phyloP scores from a whole-genome alignment of 371 early-diverging fungal genomes.

The Batkoa obscura region DNA sequence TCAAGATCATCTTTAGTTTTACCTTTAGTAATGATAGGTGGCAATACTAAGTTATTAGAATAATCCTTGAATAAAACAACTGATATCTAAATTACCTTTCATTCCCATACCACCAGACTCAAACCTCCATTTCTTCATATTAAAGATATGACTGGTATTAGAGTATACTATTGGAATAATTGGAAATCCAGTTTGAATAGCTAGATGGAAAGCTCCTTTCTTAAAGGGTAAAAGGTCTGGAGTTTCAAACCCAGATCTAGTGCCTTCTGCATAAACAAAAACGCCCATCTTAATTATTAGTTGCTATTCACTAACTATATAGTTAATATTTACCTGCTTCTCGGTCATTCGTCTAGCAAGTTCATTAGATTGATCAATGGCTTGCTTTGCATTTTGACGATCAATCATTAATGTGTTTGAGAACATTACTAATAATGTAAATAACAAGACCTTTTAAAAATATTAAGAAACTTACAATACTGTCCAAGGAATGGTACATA shows the following conservation, averaged over 20 bases:
- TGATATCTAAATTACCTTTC: slow-evolving; percentile 24
- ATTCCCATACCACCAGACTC: slow-evolving; percentile 45
- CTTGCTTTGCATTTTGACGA: slow-evolving; percentile 59
- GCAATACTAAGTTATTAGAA: slow-evolving; percentile 26
- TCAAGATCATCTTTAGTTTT: slow-evolving; percentile 23
- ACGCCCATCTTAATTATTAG: slow-evolving; percentile 33
- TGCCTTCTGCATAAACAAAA: slow-evolving; percentile 89
- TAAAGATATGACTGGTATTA: slow-evolving; percentile 56
- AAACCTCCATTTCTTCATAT: slow-evolving; percentile 33
- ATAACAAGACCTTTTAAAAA: not conserved
- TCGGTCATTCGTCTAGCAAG: slow-evolving; percentile 56
- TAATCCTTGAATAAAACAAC: not conserved
- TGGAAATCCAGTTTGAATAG: slow-evolving; percentile 67
- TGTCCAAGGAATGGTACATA: slow-evolving; percentile 71
- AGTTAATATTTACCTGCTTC: slow-evolving; percentile 32
- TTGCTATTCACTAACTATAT: not conserved
- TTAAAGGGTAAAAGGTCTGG: slow-evolving; percentile 77
- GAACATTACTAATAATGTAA: slow-evolving; percentile 30
- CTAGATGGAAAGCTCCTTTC: slow-evolving; percentile 82
- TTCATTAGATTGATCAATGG: slow-evolving; percentile 52
- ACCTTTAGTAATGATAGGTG: slow-evolving; percentile 49
- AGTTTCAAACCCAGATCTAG: slow-evolving; percentile 53
- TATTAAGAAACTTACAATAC: slow-evolving; percentile 44
- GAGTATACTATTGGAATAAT: slow-evolving; percentile 77
- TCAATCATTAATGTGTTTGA: slow-evolving; percentile 72